Evolutionary conservation across 257 asterid species (phyloP).

Genomic region (Ilex aquifolium): DNA sequence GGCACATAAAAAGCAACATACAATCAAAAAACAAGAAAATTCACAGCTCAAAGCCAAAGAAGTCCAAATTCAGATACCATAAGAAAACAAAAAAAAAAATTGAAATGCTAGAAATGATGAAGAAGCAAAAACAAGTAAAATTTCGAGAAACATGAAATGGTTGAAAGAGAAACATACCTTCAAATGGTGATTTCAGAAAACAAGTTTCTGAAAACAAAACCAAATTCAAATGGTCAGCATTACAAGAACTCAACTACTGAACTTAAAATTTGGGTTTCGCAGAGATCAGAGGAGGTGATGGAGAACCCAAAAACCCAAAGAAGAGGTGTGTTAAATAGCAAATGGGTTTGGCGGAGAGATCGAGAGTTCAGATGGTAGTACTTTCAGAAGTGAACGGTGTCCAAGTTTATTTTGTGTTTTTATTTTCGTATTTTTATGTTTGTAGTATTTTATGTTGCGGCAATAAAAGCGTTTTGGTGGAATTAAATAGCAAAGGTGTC

Average conservation of each 20-base stretch:
- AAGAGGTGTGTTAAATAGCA: too few relatives aligned
- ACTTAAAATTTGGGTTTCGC: neutral
- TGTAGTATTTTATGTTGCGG: too few relatives aligned
- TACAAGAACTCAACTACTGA: neutral
- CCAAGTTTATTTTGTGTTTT: too few relatives aligned
- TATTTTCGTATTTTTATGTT: too few relatives aligned
- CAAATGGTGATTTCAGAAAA: too few relatives aligned
- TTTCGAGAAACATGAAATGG: neutral
- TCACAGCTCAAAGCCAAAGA: too few relatives aligned
- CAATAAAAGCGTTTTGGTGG: too few relatives aligned
- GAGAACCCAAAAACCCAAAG: neutral
- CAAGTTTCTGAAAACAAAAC: too few relatives aligned
- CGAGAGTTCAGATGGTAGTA: constrained; percentile 19
- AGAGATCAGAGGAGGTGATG: neutral
- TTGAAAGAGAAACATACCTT: neutral
- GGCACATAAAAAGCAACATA: too few relatives aligned
- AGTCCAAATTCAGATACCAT: too few relatives aligned
- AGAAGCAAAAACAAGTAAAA: neutral
- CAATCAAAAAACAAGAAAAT: too few relatives aligned
- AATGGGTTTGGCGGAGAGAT: constrained; percentile 19
- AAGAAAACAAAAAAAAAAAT: neutral
- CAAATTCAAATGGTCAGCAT: neutral
- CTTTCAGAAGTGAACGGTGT: constrained; percentile 13
- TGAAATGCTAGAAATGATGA: neutral
- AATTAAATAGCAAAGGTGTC: too few relatives aligned